phyloP scores from a whole-genome alignment of 2,329 filamentous ascomycete genomes.

The Xylaria sp. region DNA sequence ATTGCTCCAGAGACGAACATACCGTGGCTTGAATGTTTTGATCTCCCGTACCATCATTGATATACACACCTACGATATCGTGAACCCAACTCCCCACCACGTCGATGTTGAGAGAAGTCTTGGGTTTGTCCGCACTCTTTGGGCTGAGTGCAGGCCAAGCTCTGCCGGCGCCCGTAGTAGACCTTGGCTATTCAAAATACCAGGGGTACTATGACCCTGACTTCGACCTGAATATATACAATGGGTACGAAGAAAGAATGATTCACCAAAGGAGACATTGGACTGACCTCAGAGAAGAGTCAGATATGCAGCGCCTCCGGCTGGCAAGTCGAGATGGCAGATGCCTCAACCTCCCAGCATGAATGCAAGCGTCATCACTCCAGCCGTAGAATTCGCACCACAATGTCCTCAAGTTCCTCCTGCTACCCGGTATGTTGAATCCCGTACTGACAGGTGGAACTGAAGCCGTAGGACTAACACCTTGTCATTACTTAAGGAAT shows the following conservation, averaged over 20 bases:
- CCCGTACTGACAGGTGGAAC: not conserved
- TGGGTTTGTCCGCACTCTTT: not conserved
- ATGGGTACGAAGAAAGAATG: constrained; percentile 33
- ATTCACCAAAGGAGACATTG: not conserved
- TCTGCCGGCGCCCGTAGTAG: constrained; percentile 30
- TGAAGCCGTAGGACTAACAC: not conserved
- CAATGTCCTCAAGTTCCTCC: constrained; percentile 33
- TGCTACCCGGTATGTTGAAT: constrained; percentile 16
- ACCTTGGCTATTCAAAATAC: constrained; percentile 44
- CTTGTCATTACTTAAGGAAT: not conserved
- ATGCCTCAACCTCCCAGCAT: constrained; percentile 33
- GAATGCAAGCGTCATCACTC: constrained; percentile 30
- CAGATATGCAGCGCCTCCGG: constrained; percentile 40
- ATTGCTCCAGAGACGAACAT: not conserved
- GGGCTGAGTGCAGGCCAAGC: constrained; percentile 6
- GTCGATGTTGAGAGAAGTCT: constrained; percentile 9
- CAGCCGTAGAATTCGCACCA: constrained; percentile 29
- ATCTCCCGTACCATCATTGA: not conserved
- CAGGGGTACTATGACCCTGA: constrained; percentile 37
- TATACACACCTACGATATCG: not conserved
- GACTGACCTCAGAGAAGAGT: constrained; percentile 33
- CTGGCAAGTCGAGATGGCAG: constrained; percentile 40
- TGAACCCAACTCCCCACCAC: not conserved
- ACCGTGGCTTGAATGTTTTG: not conserved
- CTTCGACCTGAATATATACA: constrained; percentile 40